Evolutionary conservation across 768 basidiomycete genomes (phyloP), one percentile per base, ranked within the genome.

Genomic region (Auricularia cornea): DNA sequence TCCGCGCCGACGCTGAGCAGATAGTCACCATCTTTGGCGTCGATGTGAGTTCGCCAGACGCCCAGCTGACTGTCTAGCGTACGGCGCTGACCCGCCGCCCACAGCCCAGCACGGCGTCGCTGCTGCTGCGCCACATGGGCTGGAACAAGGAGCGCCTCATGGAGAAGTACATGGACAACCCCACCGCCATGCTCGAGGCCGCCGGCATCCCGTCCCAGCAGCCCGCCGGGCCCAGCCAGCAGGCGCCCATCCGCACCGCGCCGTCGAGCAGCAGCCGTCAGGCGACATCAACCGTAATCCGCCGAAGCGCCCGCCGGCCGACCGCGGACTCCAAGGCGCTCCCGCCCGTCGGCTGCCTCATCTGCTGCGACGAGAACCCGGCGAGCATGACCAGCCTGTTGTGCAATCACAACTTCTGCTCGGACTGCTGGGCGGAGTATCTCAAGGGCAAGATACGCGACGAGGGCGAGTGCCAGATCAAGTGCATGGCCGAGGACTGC

Each of bases 121-220:
- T 94, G 32, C 81, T 99, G 5, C 78, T 99, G 64, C 85, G 94
- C 31, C 78, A 90, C 76, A 84, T 89, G 80, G 79, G 82, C 62
- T 99, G 97, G 97, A 98, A 98, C 80, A 92, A 92, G 72, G 97
- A 99, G 73, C 87, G 88, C 62, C 83, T 99, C 26, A 92, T 94
- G 68, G 96, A 98, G 77, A 90, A 92, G 73, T 98, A 92, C 76
- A 97, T 97, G 94, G 96, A 98, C 69, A 90, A 93, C 64, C 84
- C 92, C 1, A 79, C 85, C 23, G 76, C 78, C 8, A 83, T 94
- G 18, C 83, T 88, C 31, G 80, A 84, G 30, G 83, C 84, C 6
- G 93, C 95, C 1, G 97, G 96, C 3, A 81, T 90, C 67, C 51
- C 64, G 23, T 57, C 54, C 60, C 63, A 35, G 52, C 62, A 35